phyloP scores from a whole-genome alignment of 1,284 basidiomycete genomes.

The Cryptococcus neoformans region DNA sequence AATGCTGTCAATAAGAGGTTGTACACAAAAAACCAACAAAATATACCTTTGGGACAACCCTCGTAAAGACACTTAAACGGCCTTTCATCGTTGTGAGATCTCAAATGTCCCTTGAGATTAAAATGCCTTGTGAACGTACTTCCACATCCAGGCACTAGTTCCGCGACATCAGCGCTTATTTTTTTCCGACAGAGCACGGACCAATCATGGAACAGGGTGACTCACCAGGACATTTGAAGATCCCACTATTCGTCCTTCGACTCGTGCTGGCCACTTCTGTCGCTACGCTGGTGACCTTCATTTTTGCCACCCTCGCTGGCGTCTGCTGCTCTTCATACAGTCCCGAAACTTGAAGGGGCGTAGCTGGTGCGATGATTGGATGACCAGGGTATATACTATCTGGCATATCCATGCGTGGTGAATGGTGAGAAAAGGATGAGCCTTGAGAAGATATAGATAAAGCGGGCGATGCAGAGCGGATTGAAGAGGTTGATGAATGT shows the following conservation, averaged over 20 bases:
- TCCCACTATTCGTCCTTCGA: constrained; percentile 81
- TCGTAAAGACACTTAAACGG: constrained; percentile 92
- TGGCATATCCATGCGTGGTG: constrained; percentile 39
- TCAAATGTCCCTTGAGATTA: constrained; percentile 72
- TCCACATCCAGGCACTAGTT: constrained; percentile 78
- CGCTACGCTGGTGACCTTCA: constrained; percentile 91
- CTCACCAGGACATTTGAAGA: constrained; percentile 74
- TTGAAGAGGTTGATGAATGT: constrained; percentile 40
- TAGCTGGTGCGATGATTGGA: background rate
- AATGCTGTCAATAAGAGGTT: background rate
- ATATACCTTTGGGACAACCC: constrained; percentile 73
- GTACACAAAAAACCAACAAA: background rate
- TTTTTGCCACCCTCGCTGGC: constrained; percentile 64
- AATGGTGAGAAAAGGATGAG: constrained; percentile 34
- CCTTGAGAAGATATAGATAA: constrained; percentile 43
- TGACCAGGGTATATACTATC: constrained; percentile 21
- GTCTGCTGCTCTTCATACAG: background rate
- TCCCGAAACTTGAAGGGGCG: background rate
- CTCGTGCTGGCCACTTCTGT: constrained; percentile 89
- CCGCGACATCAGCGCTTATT: too few relatives aligned
- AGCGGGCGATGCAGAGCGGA: constrained; percentile 41
- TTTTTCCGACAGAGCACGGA: background rate
- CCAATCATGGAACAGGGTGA: background rate
- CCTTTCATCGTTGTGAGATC: constrained; percentile 94
- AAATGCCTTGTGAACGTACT: constrained; percentile 81